Evolutionary conservation across 768 basidiomycete species (phyloP).

Genomic region (Tulasnella sp.): DNA sequence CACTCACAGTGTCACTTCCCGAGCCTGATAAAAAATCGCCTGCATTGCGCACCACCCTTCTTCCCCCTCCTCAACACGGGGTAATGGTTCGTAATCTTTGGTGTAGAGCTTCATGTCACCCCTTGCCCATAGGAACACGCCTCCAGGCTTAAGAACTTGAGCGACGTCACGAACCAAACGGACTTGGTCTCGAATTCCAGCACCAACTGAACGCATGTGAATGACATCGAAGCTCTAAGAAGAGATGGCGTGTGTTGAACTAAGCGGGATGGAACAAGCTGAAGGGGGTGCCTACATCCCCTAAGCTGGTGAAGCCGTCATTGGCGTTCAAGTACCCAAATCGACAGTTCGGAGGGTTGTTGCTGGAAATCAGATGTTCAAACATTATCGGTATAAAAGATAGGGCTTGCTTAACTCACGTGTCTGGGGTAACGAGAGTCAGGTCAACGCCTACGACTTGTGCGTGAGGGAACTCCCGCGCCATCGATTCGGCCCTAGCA

Average conservation of each 20-base stretch:
- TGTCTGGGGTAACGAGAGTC: not conserved
- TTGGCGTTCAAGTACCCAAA: slow-evolving; percentile 9
- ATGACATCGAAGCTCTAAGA: slow-evolving; percentile 25
- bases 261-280: not conserved
- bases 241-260: not conserved
- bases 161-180: slow-evolving; percentile 22
- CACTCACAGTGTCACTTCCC: not conserved
- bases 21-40: not conserved
- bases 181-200: slow-evolving; percentile 18
- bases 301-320: not conserved
- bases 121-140: slow-evolving; percentile 2
- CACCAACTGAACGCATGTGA: slow-evolving; percentile 15
- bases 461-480: slow-evolving; percentile 25
- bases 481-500: slow-evolving; percentile 26
- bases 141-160: slow-evolving; percentile 16
- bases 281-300: not conserved
- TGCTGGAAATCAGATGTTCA: not conserved
- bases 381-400: not conserved
- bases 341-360: slow-evolving; percentile 17
- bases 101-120: not conserved
- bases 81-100: slow-evolving; percentile 11
- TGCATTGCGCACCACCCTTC: slow-evolving; percentile 23
- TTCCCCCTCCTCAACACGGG: slow-evolving; percentile 21
- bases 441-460: slow-evolving; percentile 25
- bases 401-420: not conserved